Conservation (phyloP, 345 rosid genomes). For the Hevea brasiliensis region DNA sequence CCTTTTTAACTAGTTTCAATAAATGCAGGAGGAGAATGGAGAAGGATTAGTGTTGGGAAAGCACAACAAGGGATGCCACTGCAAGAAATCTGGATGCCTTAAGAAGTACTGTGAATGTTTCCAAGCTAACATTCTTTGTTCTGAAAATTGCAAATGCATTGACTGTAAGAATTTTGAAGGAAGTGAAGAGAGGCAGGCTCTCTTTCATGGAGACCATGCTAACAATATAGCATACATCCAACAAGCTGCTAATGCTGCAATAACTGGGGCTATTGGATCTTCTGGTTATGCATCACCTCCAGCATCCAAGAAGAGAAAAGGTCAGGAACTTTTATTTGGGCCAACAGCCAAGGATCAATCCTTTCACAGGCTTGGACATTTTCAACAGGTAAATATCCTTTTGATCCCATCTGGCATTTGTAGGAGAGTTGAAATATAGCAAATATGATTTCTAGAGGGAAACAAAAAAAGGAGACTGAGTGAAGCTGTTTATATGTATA, state of each 20-base stretch:
- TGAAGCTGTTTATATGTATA: not conserved
- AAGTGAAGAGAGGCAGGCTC: conserved; percentile 94
- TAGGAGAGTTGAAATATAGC: not conserved
- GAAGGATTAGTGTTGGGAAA: conserved; percentile 68
- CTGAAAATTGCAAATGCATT: conserved; percentile 94
- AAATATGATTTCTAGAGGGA: not conserved
- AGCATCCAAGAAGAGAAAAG: conserved; percentile 75
- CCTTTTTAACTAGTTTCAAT: conserved; percentile 10
- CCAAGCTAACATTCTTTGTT: conserved; percentile 96
- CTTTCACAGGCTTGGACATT: conserved; percentile 56
- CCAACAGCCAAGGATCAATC: conserved; percentile 59
- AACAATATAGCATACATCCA: conserved; percentile 82
- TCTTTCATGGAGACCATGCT: conserved; percentile 88
- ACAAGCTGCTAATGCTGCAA: conserved; percentile 99
- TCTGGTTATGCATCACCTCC: conserved; percentile 87
- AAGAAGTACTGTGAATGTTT: conserved; percentile 98
- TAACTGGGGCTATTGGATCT: conserved; percentile 95
- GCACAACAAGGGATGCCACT: conserved; percentile 99
- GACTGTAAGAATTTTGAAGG: conserved; percentile 98
- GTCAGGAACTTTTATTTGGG: conserved; percentile 72
- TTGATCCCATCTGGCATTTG: not conserved
- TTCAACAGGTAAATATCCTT: conserved; percentile 60
- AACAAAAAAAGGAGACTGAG: not conserved
- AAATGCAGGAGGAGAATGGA: conserved; percentile 75
- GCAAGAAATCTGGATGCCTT: conserved; percentile 98